Base-by-base conservation (phyloP, 1,284 basidiomycete genomes). In the Coniferiporia weirii region DNA sequence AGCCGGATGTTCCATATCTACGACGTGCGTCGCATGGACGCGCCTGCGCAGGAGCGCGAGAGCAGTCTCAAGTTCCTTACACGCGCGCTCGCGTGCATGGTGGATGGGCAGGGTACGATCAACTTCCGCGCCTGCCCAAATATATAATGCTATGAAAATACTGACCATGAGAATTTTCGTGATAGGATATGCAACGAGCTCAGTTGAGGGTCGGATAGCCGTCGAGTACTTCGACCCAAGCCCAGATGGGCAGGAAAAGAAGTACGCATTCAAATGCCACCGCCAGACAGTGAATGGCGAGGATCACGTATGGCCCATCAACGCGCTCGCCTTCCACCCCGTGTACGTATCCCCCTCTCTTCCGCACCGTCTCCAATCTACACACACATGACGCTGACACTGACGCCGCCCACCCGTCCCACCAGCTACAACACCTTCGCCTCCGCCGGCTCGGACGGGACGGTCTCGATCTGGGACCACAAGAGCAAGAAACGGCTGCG, bases 241-340 rank as follows among this genome's bases (percentile, higher is more conserved):
- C 9, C 78, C 85, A 0, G 81, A 83, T 22, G 78, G 80, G 0
- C 94, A 98, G 71, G 84, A 88, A 15, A 89, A 91, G 71, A 98
- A 98, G 73, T 99, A 99, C 71, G 97, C 97, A 1, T 99, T 98
- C 83, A 95, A 98, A 70, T 98, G 95, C 66, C 96, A 99, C 69
- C 81, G 96, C 17, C 89, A 94, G 69, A 86, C 90, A 1, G 85
- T 95, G 54, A 87, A 93, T 52, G 91, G 91, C 40, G 88, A 91
- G n/a, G 97, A 99, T 70, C 91, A 95, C 64, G 95, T 98, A n/a
- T 99, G 94, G 84, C 95, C 96, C 0, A 95, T 99, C 64, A 97
- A 98, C 68, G 84, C 91, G 0, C 80, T 99, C 35, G 93, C 93
- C 0, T 99, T 98, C 76, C 94, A 98, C 67, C 94, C 96, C 0